A percentile compares a stretch with the other conserved stretches of the same genome.
These are phyloP conservation scores for Cucumis cinereus DNA, from an alignment of 306 rosid genomes.

Conservation along the genomic window DNA sequence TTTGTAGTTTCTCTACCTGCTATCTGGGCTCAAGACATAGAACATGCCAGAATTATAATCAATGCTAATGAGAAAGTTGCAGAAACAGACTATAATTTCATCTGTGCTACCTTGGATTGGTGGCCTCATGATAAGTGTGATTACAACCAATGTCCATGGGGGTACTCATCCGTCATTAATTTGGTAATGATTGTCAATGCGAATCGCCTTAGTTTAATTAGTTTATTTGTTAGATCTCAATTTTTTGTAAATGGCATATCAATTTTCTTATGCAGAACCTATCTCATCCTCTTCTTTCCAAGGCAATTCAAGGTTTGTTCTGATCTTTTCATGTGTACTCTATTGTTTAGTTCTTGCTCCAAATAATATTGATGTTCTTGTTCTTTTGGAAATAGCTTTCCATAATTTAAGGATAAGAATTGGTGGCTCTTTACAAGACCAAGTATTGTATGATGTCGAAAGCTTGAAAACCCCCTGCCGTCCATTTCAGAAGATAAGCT, in stretches of 20 bases:
- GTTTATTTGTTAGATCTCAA: background rate
- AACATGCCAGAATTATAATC: slow-evolving; percentile 28
- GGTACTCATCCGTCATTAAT: slow-evolving; percentile 51
- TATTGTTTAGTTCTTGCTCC: background rate
- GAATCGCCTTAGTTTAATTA: background rate
- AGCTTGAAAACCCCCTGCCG: slow-evolving; percentile 59
- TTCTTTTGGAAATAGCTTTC: slow-evolving; percentile 49
- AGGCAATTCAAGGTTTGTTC: slow-evolving; percentile 71
- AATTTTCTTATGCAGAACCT: slow-evolving; percentile 49
- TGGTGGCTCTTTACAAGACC: slow-evolving; percentile 98
- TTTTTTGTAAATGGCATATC: background rate
- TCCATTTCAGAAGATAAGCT: slow-evolving; percentile 56
- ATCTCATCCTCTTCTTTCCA: slow-evolving; percentile 58
- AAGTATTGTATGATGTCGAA: slow-evolving; percentile 64
- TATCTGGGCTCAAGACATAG: slow-evolving; percentile 34
- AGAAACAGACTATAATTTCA: slow-evolving; percentile 50
- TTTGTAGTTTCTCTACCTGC: slow-evolving; percentile 35
- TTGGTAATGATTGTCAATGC: slow-evolving; percentile 32
- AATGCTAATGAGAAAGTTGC: slow-evolving; percentile 39
- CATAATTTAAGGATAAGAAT: slow-evolving; percentile 77
- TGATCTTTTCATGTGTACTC: background rate
- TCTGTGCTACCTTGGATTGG: slow-evolving; percentile 98
- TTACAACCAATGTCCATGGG: slow-evolving; percentile 91
- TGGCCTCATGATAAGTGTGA: slow-evolving; percentile 90
- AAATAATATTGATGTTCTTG: slow-evolving; percentile 14